These are phyloP conservation scores for Saccharomycopsis fodiens DNA, from an alignment of 805 yeast species.

Conservation along the genomic window DNA sequence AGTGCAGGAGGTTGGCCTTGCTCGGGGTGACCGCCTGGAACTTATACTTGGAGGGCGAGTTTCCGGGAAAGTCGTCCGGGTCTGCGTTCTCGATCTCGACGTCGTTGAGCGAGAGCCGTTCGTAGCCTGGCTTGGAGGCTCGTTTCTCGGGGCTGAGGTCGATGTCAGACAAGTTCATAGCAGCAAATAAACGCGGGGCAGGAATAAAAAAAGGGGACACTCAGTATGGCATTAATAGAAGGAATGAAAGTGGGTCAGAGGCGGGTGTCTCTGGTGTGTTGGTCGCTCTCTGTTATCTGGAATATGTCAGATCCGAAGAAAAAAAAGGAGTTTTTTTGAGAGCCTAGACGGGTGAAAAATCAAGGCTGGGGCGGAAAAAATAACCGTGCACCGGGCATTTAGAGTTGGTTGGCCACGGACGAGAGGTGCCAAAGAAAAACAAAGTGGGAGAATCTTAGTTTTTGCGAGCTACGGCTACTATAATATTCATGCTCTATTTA, in stretches of 20 bases:
- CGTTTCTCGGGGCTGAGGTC: not conserved
- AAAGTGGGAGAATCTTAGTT: too few relatives aligned
- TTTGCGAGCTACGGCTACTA: too few relatives aligned
- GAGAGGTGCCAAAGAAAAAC: too few relatives aligned
- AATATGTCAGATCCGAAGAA: too few relatives aligned
- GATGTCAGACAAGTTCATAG: not conserved
- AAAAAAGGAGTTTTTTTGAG: not conserved
- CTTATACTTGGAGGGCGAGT: too few relatives aligned
- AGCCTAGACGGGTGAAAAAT: not conserved
- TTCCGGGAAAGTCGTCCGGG: not conserved
- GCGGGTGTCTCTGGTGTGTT: too few relatives aligned
- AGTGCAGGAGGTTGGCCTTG: not conserved
- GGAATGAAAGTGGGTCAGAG: too few relatives aligned
- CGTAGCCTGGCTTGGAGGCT: not conserved
- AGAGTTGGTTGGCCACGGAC: not conserved
- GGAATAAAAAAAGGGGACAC: not conserved
- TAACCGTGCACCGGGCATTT: not conserved
- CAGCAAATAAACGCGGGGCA: not conserved
- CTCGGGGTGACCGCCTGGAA: too few relatives aligned
- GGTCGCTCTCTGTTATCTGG: too few relatives aligned
- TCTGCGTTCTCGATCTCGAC: not conserved
- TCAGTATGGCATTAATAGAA: too few relatives aligned
- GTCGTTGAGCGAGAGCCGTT: not conserved
- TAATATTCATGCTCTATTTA: too few relatives aligned
- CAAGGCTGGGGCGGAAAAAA: not conserved